Base-by-base conservation (phyloP, 108 stramenopile genomes). In the Chaetoceros muelleri region DNA sequence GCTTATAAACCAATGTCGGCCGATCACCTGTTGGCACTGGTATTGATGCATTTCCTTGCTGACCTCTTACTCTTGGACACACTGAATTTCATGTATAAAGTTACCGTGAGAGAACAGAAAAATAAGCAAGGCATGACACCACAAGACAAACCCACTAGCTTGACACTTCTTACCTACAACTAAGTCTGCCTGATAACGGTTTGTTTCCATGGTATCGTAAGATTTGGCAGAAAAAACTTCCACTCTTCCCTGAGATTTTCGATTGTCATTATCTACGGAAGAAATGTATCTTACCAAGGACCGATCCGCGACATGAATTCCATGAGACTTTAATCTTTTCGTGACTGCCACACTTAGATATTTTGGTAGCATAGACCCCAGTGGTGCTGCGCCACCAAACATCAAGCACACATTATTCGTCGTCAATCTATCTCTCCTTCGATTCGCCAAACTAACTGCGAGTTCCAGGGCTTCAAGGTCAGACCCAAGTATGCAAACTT, bases 381-480 rank as follows among this genome's bases (percentile, higher is more conserved):
- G 55, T 3, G 79, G 81, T 31, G 71, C 79, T 20, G 70, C 51
- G 50, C 60, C 78, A 0, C 82, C 89, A 70, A 78, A 87, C 20
- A 79, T 55, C 8, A 90, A 74, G n/a, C 60, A 54, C 1, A 83
- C 73, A 50, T 67, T 78, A 31, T 60, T 69, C 24, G 66, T 50
- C 60, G 23, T 51, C 10, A n/a, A 16, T 23, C 29, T 20, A n/a
- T n/a, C n/a, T n/a, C n/a, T n/a, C 30, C 28, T 10, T 5, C 40
- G 46, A 19, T 52, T 45, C n/a, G n/a, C n/a, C n/a, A n/a, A n/a
- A n/a, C n/a, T n/a, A n/a, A 73, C 53, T 24, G 71, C 75, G 66
- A 92, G 54, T 59, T 87, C 90, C 24, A 92, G 47, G 16, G 90
- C 86, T 47, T 92, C 90, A 65, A 78, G 83, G 13, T 86, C 84